Base-by-base conservation (phyloP, 2,329 filamentous ascomycete genomes). In the Cladosporium sp. region DNA sequence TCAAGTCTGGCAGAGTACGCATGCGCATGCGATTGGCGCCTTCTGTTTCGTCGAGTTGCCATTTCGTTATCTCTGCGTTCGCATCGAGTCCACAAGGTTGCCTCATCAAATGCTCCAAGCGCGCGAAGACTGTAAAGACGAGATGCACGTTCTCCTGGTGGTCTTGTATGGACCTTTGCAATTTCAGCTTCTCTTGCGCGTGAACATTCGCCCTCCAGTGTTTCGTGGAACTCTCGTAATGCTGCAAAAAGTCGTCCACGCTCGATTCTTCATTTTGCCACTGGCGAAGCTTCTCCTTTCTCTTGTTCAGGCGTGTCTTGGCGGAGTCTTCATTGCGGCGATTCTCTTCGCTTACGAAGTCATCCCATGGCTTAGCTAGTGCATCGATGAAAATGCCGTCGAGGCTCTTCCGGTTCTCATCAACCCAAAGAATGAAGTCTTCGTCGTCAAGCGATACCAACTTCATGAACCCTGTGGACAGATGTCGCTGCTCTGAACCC, bases 201-300 rank as follows among this genome's bases (percentile, higher is more conserved):
- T 92, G 93, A 35, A 98, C 95, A 60, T 95, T 97, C 59, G 91
- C 89, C 73, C 92, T 86, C 93, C 92, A 98, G 52, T 92, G 85
- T 35, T 82, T 85, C 50, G 93, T 92, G 0, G 88, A 86, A 57
- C 87, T 83, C 60, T 95, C 88, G 62, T 97, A 92, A n/a, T 83
- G 83, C 48, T 85, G 76, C 51, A 91, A 78, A 13, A 86, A 75
- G 55, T 86, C 86, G 15, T 94, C 87, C 8, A 78, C 78, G 18
- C 78, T 77, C 4, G 80, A 69, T 43, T 84, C 83, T 56, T 92
- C 85, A 2, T 76, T 69, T 36, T 86, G 81, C 92, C 91, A 96
- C 51, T 83, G 78, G 63, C 82, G 88, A 4, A 98, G 75, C 57
- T 80, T 88, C 15, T 97, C 93, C 62, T 84, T 86, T 36, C 94